Conservation (phyloP, 345 rosid species). For the Sisymbrium altissimum region DNA sequence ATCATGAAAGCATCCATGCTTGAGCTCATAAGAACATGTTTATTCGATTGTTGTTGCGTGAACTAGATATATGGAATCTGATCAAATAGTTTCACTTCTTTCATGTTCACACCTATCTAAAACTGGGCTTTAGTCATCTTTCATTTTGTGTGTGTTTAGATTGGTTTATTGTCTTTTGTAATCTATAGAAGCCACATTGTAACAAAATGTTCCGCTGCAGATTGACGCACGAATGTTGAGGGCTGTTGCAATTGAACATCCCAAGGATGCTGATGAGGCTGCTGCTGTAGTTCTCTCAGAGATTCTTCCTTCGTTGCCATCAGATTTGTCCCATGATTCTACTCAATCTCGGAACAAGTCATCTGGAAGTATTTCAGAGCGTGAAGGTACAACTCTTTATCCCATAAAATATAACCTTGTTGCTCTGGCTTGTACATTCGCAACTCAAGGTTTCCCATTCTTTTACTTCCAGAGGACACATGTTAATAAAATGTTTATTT, state of each 20-base stretch:
- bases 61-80: neutral
- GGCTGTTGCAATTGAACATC: constrained; percentile 87
- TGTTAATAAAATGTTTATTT: neutral
- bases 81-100: neutral
- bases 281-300: constrained; percentile 69
- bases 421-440: neutral
- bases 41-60: neutral
- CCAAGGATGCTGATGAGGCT: constrained; percentile 66
- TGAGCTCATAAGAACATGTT: neutral
- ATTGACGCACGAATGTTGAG: constrained; percentile 67
- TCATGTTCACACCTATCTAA: neutral
- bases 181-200: neutral
- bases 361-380: constrained; percentile 21
- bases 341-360: constrained; percentile 11
- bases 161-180: neutral
- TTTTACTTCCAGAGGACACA: neutral
- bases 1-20: neutral
- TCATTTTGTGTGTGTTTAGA: neutral
- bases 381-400: constrained; percentile 38
- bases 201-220: constrained; percentile 34
- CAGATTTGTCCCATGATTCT: constrained; percentile 1
- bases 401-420: neutral
- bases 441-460: neutral
- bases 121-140: neutral
- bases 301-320: constrained; percentile 52